A percentile compares a stretch with the other conserved stretches of the same genome.
These are phyloP conservation scores for Limonomyces culmigenus DNA, from an alignment of 1,284 basidiomycete species.

Conservation along the genomic window DNA sequence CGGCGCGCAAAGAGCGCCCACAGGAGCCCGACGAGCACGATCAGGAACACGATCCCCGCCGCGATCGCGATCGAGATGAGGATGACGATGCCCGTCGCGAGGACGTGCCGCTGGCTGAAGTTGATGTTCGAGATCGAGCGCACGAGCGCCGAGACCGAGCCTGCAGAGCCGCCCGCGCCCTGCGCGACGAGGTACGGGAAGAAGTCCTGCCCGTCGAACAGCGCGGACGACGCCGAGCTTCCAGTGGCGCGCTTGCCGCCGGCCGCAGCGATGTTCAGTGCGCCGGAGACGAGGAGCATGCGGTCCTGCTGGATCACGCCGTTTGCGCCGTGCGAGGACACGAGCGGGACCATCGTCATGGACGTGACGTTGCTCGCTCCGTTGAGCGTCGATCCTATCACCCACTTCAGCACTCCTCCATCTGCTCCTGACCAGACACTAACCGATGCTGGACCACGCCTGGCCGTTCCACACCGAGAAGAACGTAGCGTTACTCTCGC, in stretches of 20 bases:
- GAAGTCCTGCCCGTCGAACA: slow-evolving; percentile 77
- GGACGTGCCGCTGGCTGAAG: slow-evolving; percentile 54
- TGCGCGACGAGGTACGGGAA: slow-evolving; percentile 74
- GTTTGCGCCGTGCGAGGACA: slow-evolving; percentile 53
- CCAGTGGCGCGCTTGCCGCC: slow-evolving; percentile 25
- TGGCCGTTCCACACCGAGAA: slow-evolving; percentile 70
- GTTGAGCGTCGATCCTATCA: slow-evolving; percentile 31
- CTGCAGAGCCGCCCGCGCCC: slow-evolving; percentile 49
- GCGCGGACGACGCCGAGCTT: slow-evolving; percentile 68
- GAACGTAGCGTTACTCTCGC: slow-evolving; percentile 48
- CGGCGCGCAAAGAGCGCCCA: slow-evolving; percentile 76
- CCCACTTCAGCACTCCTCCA: too few species aligned
- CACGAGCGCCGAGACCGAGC: slow-evolving; percentile 68
- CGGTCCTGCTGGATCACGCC: slow-evolving; percentile 70
- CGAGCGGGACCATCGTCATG: slow-evolving; percentile 80
- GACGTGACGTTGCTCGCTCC: slow-evolving; percentile 56
- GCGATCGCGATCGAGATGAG: slow-evolving; percentile 95
- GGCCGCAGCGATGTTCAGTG: slow-evolving; percentile 20
- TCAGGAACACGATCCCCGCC: slow-evolving; percentile 85
- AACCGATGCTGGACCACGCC: slow-evolving; percentile 55
- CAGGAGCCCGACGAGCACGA: slow-evolving; percentile 77
- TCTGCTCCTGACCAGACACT: too few species aligned
- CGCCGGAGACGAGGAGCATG: slow-evolving; percentile 81
- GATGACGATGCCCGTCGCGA: slow-evolving; percentile 87
- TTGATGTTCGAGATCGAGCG: slow-evolving; percentile 63